These are phyloP conservation scores for Fusarium napiforme DNA, from an alignment of 2,329 filamentous ascomycete genomes.

Conservation along the genomic window DNA sequence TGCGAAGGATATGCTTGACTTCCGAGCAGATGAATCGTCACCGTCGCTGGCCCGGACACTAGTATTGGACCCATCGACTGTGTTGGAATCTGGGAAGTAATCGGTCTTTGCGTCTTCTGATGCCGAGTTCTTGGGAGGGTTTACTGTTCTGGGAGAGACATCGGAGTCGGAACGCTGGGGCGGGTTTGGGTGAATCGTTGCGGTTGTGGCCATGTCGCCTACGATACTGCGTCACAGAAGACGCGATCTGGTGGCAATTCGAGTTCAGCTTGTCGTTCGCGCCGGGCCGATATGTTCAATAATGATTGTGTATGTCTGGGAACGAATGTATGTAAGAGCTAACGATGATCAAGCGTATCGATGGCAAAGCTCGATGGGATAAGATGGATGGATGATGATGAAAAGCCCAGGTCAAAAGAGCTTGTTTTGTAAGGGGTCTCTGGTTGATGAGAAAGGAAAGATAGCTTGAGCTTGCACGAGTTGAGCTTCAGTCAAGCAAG, in stretches of 20 bases:
- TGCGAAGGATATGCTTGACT: slow-evolving; percentile 51
- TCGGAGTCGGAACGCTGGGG: slow-evolving; percentile 54
- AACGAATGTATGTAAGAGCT: slow-evolving; percentile 12
- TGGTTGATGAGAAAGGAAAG: slow-evolving; percentile 14
- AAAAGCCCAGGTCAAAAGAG: neutral
- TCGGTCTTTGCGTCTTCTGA: slow-evolving; percentile 21
- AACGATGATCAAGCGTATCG: slow-evolving; percentile 6
- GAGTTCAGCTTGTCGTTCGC: neutral
- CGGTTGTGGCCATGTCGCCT: slow-evolving; percentile 37
- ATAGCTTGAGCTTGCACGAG: slow-evolving; percentile 14
- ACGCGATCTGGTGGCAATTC: neutral
- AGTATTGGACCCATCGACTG: slow-evolving; percentile 41
- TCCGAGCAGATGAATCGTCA: slow-evolving; percentile 48
- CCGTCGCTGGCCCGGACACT: slow-evolving; percentile 42
- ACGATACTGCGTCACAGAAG: slow-evolving; percentile 1
- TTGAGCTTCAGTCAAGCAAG: slow-evolving; percentile 24
- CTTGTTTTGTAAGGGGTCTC: neutral
- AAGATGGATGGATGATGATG: slow-evolving; percentile 2
- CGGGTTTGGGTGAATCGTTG: slow-evolving; percentile 38
- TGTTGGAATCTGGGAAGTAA: slow-evolving; percentile 44
- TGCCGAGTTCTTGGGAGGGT: slow-evolving; percentile 33
- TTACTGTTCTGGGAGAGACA: slow-evolving; percentile 55
- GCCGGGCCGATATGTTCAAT: slow-evolving; percentile 3
- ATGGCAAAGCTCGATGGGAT: slow-evolving; percentile 8
- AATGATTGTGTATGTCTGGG: slow-evolving; percentile 2